phyloP scores from a whole-genome alignment of 495 filamentous ascomycete genomes.

The Penicillium herquei region DNA sequence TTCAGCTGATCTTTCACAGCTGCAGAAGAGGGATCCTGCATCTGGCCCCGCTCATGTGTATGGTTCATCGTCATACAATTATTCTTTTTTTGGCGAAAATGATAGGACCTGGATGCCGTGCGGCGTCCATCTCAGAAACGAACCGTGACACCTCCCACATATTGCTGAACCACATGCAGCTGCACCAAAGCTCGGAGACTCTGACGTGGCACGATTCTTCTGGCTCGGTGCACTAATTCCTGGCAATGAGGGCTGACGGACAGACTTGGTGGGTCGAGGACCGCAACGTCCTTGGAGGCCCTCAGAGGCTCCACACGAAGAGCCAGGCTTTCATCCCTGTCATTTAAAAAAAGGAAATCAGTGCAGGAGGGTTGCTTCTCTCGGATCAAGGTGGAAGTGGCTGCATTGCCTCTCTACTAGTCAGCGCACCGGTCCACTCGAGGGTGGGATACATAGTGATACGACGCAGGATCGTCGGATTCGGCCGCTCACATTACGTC shows the following conservation, averaged over 20 bases:
- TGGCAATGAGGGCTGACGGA: constrained; percentile 28
- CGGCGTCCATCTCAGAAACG: constrained; percentile 39
- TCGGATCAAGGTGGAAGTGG: constrained; percentile 12
- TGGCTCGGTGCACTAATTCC: constrained; percentile 32
- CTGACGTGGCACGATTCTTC: constrained; percentile 49
- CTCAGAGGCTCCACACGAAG: constrained; percentile 11
- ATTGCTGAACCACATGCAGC: constrained; percentile 43
- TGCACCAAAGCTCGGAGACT: constrained; percentile 47
- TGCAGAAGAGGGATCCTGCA: constrained; percentile 48
- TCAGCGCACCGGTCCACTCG: constrained; percentile 10
- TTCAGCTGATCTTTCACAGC: constrained; percentile 51
- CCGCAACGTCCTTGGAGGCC: constrained; percentile 19
- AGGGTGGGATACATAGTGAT: constrained; percentile 6
- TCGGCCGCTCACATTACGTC: constrained; percentile 20
- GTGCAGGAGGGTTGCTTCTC: constrained; percentile 10
- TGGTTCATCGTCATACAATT: constrained; percentile 35
- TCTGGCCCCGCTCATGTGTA: constrained; percentile 45
- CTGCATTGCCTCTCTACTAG: constrained; percentile 14
- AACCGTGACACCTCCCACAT: constrained; percentile 43
- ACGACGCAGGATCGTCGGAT: constrained; percentile 29
- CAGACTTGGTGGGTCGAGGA: constrained; percentile 25
- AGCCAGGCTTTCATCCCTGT: constrained; percentile 14
- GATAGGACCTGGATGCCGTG: constrained; percentile 40
- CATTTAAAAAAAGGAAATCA: constrained; percentile 6
- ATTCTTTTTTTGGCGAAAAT: constrained; percentile 26